phyloP scores from a whole-genome alignment of 805 yeast genomes.

The Candida fluviatilis region DNA sequence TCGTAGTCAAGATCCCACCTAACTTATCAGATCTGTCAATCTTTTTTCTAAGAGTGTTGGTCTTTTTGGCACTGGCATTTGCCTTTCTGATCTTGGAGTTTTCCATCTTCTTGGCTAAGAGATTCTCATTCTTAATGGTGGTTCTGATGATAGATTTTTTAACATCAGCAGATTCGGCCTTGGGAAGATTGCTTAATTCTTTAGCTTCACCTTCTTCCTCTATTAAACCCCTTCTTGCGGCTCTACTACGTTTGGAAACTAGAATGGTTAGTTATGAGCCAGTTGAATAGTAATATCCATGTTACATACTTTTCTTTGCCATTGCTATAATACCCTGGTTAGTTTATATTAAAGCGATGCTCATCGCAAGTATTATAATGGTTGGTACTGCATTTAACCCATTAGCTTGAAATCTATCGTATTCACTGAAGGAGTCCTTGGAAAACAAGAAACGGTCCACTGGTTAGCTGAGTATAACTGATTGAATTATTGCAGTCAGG shows the following conservation, averaged over 20 bases:
- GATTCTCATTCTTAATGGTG: constrained; percentile 59
- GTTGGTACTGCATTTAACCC: not conserved
- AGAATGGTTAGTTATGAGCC: constrained; percentile 11
- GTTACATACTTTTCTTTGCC: constrained; percentile 40
- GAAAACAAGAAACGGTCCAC: too few species aligned
- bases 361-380: not conserved
- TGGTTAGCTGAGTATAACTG: too few species aligned
- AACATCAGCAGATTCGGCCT: constrained; percentile 56
- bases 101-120: constrained; percentile 54
- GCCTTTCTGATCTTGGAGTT: constrained; percentile 27
- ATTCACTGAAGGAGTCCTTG: too few species aligned
- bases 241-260: constrained; percentile 69
- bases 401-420: too few species aligned
- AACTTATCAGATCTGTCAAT: constrained; percentile 48
- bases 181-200: constrained; percentile 49
- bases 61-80: constrained; percentile 23
- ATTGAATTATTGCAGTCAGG: too few species aligned
- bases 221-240: constrained; percentile 66
- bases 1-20: constrained; percentile 53
- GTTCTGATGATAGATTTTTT: constrained; percentile 64
- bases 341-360: not conserved
- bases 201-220: constrained; percentile 43
- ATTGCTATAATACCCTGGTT: constrained; percentile 11
- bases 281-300: not conserved
- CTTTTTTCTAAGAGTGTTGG: constrained; percentile 29